Evolutionary conservation across 768 basidiomycete species (phyloP).

Genomic region (Bullera alba): DNA sequence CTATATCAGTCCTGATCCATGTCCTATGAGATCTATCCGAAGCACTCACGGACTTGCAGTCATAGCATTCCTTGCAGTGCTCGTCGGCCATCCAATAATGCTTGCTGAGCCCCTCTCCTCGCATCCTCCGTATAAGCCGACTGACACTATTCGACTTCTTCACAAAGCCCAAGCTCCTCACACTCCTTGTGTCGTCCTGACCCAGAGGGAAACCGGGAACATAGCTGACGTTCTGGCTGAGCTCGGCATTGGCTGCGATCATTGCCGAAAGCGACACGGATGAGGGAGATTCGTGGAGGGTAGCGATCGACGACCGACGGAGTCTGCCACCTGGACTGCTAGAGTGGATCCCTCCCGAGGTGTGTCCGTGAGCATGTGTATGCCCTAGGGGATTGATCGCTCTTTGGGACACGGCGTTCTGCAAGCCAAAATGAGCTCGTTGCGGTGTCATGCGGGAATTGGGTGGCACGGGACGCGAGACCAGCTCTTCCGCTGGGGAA

Average conservation of each 20-base stretch:
- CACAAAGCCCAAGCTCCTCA: slow-evolving; percentile 53
- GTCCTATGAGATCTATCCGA: neutral
- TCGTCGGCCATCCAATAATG: slow-evolving; percentile 99
- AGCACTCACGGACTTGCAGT: slow-evolving; percentile 68
- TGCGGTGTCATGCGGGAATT: slow-evolving; percentile 5
- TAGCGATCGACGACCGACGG: slow-evolving; percentile 32
- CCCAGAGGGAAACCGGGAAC: slow-evolving; percentile 90
- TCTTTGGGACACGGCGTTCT: neutral
- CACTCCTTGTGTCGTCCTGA: slow-evolving; percentile 68
- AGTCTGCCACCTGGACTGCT: slow-evolving; percentile 20
- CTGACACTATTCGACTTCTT: slow-evolving; percentile 77
- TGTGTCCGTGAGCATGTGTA: slow-evolving; percentile 11
- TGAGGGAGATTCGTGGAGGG: slow-evolving; percentile 36
- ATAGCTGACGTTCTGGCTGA: slow-evolving; percentile 30
- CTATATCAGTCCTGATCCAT: neutral
- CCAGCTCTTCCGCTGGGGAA: neutral
- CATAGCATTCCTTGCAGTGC: slow-evolving; percentile 89
- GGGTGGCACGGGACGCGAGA: neutral
- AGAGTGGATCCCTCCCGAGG: slow-evolving; percentile 10
- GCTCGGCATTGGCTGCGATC: slow-evolving; percentile 34
- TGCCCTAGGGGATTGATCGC: neutral
- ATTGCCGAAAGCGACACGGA: slow-evolving; percentile 38
- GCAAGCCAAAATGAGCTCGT: slow-evolving; percentile 7
- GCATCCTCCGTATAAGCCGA: slow-evolving; percentile 79
- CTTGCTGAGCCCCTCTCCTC: slow-evolving; percentile 77